Percentiles rank a stretch among this genome's conserved stretches.
These are phyloP conservation scores for Sherardia arvensis DNA, from an alignment of 257 asterid genomes.

Conservation along the genomic window DNA sequence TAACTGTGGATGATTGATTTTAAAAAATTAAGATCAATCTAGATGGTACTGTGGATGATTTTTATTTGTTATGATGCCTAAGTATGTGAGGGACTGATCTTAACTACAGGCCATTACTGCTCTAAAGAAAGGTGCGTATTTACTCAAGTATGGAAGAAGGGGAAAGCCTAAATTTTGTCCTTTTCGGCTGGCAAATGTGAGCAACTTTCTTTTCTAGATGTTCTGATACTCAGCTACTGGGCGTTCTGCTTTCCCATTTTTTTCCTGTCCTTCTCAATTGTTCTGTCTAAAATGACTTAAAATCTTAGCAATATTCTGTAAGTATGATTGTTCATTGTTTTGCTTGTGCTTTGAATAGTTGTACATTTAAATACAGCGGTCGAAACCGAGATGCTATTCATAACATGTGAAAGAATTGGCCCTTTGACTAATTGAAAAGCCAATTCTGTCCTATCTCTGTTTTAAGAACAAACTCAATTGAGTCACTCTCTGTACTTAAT, in stretches of 20 bases:
- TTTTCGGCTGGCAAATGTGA: constrained; percentile 78
- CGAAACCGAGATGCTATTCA: background rate
- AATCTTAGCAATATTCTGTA: background rate
- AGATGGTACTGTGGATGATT: background rate
- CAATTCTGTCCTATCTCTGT: background rate
- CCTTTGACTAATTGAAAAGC: background rate
- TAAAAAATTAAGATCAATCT: background rate
- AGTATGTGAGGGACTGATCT: constrained; percentile 19
- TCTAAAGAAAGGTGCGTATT: constrained; percentile 78
- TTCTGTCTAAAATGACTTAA: background rate
- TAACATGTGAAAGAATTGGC: background rate
- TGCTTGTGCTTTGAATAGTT: background rate
- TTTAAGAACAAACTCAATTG: background rate
- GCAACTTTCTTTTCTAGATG: constrained; percentile 11
- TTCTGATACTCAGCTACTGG: background rate
- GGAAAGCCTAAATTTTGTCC: constrained; percentile 96
- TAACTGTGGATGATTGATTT: background rate
- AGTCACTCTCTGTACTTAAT: background rate
- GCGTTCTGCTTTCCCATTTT: background rate
- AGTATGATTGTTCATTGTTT: background rate
- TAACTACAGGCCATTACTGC: constrained; percentile 69
- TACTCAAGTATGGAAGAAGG: constrained; percentile 85
- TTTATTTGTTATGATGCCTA: constrained; percentile 16
- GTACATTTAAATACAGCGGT: background rate
- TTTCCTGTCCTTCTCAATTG: background rate